phyloP scores from a whole-genome alignment of 768 basidiomycete genomes.

The Collybia sp. region DNA sequence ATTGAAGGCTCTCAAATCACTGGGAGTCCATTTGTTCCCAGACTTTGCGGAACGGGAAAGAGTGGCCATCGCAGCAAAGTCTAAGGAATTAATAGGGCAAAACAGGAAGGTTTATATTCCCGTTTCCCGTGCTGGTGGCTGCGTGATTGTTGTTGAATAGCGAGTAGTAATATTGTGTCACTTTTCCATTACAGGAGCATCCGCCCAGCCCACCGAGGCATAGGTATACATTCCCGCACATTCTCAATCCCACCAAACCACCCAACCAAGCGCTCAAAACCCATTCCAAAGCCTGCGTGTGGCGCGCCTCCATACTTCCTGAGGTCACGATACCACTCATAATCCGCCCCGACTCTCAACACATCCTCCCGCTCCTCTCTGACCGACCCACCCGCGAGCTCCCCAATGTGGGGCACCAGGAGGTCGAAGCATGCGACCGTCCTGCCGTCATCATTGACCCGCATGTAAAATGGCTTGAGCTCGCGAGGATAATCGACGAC shows the following conservation, averaged over 20 bases:
- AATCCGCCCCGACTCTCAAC: slow-evolving; percentile 40
- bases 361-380: slow-evolving; percentile 68
- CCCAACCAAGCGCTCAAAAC: slow-evolving; percentile 86
- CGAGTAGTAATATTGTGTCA: too few species aligned
- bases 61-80: slow-evolving; percentile 1
- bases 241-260: slow-evolving; percentile 89
- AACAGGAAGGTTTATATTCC: too few species aligned
- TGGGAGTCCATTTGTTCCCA: slow-evolving; percentile 14
- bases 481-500: slow-evolving; percentile 82
- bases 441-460: slow-evolving; percentile 45
- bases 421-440: slow-evolving; percentile 97
- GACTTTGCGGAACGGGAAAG: slow-evolving; percentile 12
- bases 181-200: slow-evolving; percentile 51
- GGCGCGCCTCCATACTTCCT: slow-evolving; percentile 82
- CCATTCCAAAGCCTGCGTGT: slow-evolving; percentile 95
- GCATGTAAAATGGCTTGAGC: slow-evolving; percentile 98
- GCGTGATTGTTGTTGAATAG: too few species aligned
- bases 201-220: slow-evolving; percentile 85
- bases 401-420: slow-evolving; percentile 82
- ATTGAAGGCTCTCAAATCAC: slow-evolving; percentile 20
- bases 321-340: slow-evolving; percentile 79
- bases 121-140: too few species aligned
- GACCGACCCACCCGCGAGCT: slow-evolving; percentile 89
- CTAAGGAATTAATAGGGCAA: not conserved
- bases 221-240: slow-evolving; percentile 88